Conservation (phyloP, 1,139 yeast species). For the Debaryomycetaceae sp. region DNA sequence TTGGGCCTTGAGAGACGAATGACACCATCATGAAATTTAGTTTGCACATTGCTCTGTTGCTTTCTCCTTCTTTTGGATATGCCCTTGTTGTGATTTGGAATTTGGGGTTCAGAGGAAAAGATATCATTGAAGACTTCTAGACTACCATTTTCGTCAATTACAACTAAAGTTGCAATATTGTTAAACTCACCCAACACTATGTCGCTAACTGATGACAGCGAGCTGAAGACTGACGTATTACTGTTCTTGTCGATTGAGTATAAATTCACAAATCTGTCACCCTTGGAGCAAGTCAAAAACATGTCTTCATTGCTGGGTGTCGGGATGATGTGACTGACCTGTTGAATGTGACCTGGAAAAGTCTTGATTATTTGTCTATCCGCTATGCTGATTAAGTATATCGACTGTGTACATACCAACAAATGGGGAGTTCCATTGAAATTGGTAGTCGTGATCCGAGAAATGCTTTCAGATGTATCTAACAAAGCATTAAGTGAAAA, state of each 20-base stretch:
- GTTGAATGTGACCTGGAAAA: constrained; percentile 73
- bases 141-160: constrained; percentile 64
- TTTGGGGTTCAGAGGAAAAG: constrained; percentile 22
- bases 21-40: constrained; percentile 46
- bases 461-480: constrained; percentile 33
- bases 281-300: constrained; percentile 65
- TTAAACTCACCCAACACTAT: constrained; percentile 36
- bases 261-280: constrained; percentile 76
- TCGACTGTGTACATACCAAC: constrained; percentile 62
- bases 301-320: constrained; percentile 33
- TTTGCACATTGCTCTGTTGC: constrained; percentile 30
- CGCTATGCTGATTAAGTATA: constrained; percentile 47
- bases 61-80: constrained; percentile 38
- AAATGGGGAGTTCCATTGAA: constrained; percentile 42
- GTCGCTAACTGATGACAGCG: constrained; percentile 55
- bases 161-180: constrained; percentile 45
- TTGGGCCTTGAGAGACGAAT: constrained; percentile 45
- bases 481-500: constrained; percentile 39
- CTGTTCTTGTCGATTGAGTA: constrained; percentile 48
- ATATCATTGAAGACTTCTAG: constrained; percentile 65
- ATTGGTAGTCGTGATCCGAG: constrained; percentile 32
- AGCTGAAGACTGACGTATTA: constrained; percentile 55
- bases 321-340: constrained; percentile 47
- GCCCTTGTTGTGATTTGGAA: constrained; percentile 11
- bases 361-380: constrained; percentile 37